These are phyloP conservation scores for Penicillium sclerotigenum DNA, from an alignment of 2,329 filamentous ascomycete genomes.

Conservation along the genomic window DNA sequence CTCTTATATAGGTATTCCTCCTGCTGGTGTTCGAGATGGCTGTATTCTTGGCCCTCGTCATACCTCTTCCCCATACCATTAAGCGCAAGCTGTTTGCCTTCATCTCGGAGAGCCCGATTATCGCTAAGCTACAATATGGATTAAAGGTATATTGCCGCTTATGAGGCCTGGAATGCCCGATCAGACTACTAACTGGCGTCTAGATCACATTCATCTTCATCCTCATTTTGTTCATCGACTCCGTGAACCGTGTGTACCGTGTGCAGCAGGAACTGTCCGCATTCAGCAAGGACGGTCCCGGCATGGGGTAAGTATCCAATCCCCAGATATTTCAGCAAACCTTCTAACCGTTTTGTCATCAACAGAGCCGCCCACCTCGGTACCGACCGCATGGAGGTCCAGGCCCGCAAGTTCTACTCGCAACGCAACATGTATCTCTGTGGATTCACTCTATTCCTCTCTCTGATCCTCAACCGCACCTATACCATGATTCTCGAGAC, in stretches of 20 bases:
- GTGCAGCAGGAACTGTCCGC: conserved; percentile 84
- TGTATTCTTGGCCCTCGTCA: conserved; percentile 51
- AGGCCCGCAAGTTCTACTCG: conserved; percentile 99
- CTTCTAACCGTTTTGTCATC: conserved; percentile 20
- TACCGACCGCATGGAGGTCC: conserved; percentile 94
- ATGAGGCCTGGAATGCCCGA: background rate
- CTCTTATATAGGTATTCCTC: conserved; percentile 45
- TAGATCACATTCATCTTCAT: conserved; percentile 98
- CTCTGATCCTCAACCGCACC: conserved; percentile 94
- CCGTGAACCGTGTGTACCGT: conserved; percentile 91
- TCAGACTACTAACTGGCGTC: background rate
- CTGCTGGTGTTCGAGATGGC: conserved; percentile 51
- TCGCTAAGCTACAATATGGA: conserved; percentile 95
- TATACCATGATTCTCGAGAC: conserved; percentile 96
- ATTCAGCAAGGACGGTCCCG: conserved; percentile 60
- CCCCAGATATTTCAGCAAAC: conserved; percentile 8
- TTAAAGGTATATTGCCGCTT: conserved; percentile 64
- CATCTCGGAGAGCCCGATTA: conserved; percentile 79
- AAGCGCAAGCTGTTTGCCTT: conserved; percentile 91
- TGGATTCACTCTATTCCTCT: conserved; percentile 98
- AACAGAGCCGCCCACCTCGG: conserved; percentile 70
- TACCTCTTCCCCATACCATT: conserved; percentile 83
- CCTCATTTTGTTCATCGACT: conserved; percentile 95
- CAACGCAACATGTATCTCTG: conserved; percentile 99
- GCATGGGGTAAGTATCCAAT: conserved; percentile 48